Evolutionary conservation across 805 yeast species (phyloP), one percentile per base, ranked within the genome.

Genomic region (Metschnikowia similis): DNA sequence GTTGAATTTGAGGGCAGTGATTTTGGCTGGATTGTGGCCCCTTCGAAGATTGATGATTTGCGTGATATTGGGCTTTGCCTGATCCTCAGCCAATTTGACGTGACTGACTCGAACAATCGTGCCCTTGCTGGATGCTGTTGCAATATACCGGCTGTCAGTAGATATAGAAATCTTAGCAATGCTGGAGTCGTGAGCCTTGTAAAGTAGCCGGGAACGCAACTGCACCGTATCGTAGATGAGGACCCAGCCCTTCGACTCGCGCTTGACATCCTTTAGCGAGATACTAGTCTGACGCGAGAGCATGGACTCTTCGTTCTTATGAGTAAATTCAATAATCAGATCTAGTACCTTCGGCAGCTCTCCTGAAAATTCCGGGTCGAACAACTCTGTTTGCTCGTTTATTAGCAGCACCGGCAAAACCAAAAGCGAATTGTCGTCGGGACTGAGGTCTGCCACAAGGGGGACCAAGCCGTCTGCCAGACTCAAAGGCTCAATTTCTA

Each of bases 41-140:
- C 78, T 56, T 35, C 78, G 60, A 31, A 74, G 64, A 48, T 66
- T 70, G 16, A 60, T 64, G 16, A 69, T 66, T 38, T 62, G 69
- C 11, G 58, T 49, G 11, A 73, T 55, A 41, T 51, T 16, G 21
- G 35, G 32, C 14, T 36, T 35, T 11, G 26, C 35, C 2, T 28
- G 40, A 6, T 52, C 49, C 9, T 47, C 48, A 8, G 21, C 39
- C 4, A 27, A 32, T 29, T 48, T 41, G 7, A 68, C 47, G 49
- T 63, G 65, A 50, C 66, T 65, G 2, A 71, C 69, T 13, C 77
- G 58, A 1, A 74, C 60, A 11, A 74, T 73, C 8, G 78, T 74
- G 7, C 78, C 78, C 50, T 71, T 74, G 16, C 65, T 53, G 1
- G 75, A 70, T 2, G 78, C 77, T 2, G 76, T 69, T 3, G 76